Evolutionary conservation across 306 rosid genomes (phyloP), one percentile per base, ranked within the genome.

Genomic region (Coriaria nepalensis): DNA sequence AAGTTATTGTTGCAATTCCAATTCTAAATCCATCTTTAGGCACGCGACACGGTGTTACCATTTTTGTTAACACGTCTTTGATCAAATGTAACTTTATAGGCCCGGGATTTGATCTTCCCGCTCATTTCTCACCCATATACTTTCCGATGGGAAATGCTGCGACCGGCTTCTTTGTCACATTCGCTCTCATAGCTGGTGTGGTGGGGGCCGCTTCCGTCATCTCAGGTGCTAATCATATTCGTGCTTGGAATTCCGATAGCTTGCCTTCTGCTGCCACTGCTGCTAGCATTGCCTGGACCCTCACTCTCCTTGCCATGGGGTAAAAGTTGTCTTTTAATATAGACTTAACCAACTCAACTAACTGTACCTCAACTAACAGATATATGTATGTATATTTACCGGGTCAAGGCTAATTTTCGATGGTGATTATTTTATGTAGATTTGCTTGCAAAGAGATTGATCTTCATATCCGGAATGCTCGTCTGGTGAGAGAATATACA

Each of bases 81-180:
- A 9, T 60, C 58, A 9, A 48, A 60, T 52, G 9, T 36, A 10
- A 62, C 37, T 7, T 32, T 66, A 62, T 76, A 90, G 96, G 94
- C 44, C 45, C 81, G 44, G 93, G 67, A 38, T 40, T 69, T 37
- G 50, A 67, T 10, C 87, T 82, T 13, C 98, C 96, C 0, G 88
- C 94, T 1, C 96, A 90, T 69, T 90, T 92, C 66, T 74, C 96
- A 6, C 99, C 99, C 4, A 79, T 92, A 56, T 69, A 73, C 65
- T 92, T 92, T 20, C 96, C 96, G 0, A 86, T 92, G 86, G 99
- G 96, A 55, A 92, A 92, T 60, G 99, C 86, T 43, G 96, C 98
- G 5, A 92, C 99, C 12, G 99, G 99, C 8, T 92, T 92, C 79
- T 86, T 85, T 43, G 98, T 86, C 41, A 75, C 68, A 13, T 92